Evolutionary conservation across 768 basidiomycete species (phyloP).

Genomic region (Postia placenta): DNA sequence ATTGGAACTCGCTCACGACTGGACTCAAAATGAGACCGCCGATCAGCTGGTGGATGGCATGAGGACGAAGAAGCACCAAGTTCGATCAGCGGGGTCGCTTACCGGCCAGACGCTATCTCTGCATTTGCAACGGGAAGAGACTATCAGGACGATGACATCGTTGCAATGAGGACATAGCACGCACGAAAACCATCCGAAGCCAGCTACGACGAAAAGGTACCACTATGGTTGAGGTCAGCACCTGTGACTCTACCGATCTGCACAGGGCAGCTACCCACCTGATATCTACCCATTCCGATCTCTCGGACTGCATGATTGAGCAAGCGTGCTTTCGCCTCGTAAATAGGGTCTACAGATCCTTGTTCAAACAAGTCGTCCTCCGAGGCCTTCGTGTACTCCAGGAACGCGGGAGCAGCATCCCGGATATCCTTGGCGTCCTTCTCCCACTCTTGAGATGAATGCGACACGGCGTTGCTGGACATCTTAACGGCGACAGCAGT

Average conservation of each 20-base stretch:
- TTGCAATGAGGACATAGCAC: constrained; percentile 19
- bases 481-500: background rate
- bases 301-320: constrained; percentile 43
- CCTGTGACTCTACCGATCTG: background rate
- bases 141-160: background rate
- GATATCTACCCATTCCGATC: constrained; percentile 54
- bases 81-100: constrained; percentile 20
- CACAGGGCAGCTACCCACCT: constrained; percentile 30
- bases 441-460: background rate
- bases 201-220: constrained; percentile 57
- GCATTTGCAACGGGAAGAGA: background rate
- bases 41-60: constrained; percentile 23
- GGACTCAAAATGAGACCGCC: constrained; percentile 42
- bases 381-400: background rate
- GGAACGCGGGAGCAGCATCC: background rate
- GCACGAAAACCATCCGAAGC: constrained; percentile 74
- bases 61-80: background rate
- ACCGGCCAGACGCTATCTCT: constrained; percentile 76
- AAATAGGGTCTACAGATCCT: constrained; percentile 35
- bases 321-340: constrained; percentile 42
- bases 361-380: constrained; percentile 18
- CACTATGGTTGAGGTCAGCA: constrained; percentile 33
- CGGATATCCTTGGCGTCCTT: background rate
- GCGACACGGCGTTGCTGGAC: background rate
- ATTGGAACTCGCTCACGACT: constrained; percentile 42